Percentiles rank a stretch among this genome's conserved stretches.
These are phyloP conservation scores for Sergeia podlipaevii DNA, from an alignment of 208 protist genomes.

Conservation along the genomic window DNA sequence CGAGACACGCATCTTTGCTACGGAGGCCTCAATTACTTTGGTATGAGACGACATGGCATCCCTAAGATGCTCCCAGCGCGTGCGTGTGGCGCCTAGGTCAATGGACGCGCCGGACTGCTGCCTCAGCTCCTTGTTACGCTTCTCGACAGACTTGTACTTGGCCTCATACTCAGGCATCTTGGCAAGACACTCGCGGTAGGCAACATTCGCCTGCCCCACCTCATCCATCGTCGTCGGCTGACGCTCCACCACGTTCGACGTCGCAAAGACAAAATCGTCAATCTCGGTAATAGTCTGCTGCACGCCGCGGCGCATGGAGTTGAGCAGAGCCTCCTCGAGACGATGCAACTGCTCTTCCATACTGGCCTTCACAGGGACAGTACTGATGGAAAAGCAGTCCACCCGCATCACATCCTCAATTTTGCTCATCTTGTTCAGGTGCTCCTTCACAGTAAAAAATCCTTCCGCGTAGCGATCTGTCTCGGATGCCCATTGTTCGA, in stretches of 20 bases:
- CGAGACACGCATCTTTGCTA: conserved; percentile 82
- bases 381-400: conserved; percentile 93
- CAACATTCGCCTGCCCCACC: conserved; percentile 83
- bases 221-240: conserved; percentile 94
- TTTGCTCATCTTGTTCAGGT: conserved; percentile 71
- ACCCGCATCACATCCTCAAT: conserved; percentile 91
- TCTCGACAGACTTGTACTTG: conserved; percentile 72
- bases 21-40: conserved; percentile 88
- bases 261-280: conserved; percentile 84
- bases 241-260: conserved; percentile 84
- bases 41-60: conserved; percentile 88
- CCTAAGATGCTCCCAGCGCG: conserved; percentile 91
- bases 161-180: conserved; percentile 55
- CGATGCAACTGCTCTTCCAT: conserved; percentile 92
- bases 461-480: conserved; percentile 68
- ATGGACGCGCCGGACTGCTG: conserved; percentile 65
- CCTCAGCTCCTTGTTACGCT: conserved; percentile 85
- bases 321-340: conserved; percentile 87
- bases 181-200: conserved; percentile 58
- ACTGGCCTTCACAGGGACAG: conserved; percentile 87
- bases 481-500: conserved; percentile 67
- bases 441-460: conserved; percentile 88
- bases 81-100: conserved; percentile 75
- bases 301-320: conserved; percentile 75
- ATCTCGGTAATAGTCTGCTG: conserved; percentile 62